Evolutionary conservation across 1,139 yeast genomes (phyloP), one percentile per base, ranked within the genome.

Genomic region (Suzukiozyma palmioleophila): DNA sequence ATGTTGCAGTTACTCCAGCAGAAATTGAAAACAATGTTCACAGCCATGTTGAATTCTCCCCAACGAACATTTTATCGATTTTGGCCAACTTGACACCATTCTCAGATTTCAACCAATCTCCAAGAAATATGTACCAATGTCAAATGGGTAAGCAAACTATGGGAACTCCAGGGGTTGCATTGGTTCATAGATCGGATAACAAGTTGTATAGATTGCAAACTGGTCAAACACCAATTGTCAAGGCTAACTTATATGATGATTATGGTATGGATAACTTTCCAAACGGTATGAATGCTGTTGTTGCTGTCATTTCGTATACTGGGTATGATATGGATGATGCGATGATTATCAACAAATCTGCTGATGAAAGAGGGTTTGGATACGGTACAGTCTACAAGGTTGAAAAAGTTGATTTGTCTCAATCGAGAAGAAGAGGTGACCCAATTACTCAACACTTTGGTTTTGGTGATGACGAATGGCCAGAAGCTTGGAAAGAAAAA

Each of bases 321-420:
- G 98, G 98, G 52, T 92, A 92, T 60, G 99, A 92, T 85, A 92
- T 92, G 98, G 82, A 92, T 69, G 99, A 92, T 66, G 99, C 98
- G 59, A 92, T 92, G 98, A 92, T 92, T 57, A 80, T 92, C 54
- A 94, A 92, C 65, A 92, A 92, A 64, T 84, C 95, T 36, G 96
- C 97, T 0, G 95, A 90, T 56, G 99, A 92, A 67, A 79, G 99
- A 62, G 99, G 98, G 0, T 94, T 92, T 51, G 98, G 95, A 18
- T 94, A 92, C 54, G 98, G 98, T 66, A 87, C 96, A 3, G 94
- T 92, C 47, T 89, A 87, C 68, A 92, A 94, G 66, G 94, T 85
- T 27, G 98, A 92, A 60, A 88, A 88, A 64, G 77, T 92, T 39
- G 97, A 92, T 54, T 73, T 92, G 43, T 69, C 84, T 4, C 75